These are phyloP conservation scores for Oryza glaberrima DNA, from an alignment of 176 grass and related monocot species.

Conservation along the genomic window DNA sequence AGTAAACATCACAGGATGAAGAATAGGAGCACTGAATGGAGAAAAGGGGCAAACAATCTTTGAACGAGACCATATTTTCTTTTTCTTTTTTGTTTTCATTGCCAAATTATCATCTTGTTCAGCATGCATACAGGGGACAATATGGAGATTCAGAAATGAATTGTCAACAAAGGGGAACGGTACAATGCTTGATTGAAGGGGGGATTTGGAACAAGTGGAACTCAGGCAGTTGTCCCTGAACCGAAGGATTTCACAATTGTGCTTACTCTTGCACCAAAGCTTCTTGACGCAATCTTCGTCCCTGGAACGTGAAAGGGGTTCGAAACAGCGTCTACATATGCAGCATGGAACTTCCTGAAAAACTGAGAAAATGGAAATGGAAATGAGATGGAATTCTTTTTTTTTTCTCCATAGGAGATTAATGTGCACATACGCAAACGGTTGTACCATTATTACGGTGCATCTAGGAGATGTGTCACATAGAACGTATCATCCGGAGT, in stretches of 20 bases:
- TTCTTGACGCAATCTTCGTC: slow-evolving; percentile 95
- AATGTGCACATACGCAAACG: neutral
- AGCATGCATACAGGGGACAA: slow-evolving; percentile 13
- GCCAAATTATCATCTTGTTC: slow-evolving; percentile 12
- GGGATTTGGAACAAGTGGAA: neutral
- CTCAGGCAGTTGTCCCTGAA: slow-evolving; percentile 55
- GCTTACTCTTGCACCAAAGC: slow-evolving; percentile 78
- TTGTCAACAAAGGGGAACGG: neutral
- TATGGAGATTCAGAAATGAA: neutral
- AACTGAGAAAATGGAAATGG: slow-evolving; percentile 58
- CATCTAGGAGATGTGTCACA: neutral
- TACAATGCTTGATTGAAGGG: neutral
- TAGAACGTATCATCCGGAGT: neutral
- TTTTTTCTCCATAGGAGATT: neutral
- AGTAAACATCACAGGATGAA: slow-evolving; percentile 9
- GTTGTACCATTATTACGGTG: neutral
- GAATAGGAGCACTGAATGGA: neutral
- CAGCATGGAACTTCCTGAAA: slow-evolving; percentile 95
- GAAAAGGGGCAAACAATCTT: neutral
- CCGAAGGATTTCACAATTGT: slow-evolving; percentile 84
- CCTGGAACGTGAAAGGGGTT: slow-evolving; percentile 98
- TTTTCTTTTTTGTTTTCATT: neutral
- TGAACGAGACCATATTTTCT: slow-evolving; percentile 25
- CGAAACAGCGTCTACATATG: slow-evolving; percentile 84
- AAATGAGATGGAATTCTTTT: neutral